Conservation (phyloP, 805 yeast species). For the Komagataella mondaviorum region DNA sequence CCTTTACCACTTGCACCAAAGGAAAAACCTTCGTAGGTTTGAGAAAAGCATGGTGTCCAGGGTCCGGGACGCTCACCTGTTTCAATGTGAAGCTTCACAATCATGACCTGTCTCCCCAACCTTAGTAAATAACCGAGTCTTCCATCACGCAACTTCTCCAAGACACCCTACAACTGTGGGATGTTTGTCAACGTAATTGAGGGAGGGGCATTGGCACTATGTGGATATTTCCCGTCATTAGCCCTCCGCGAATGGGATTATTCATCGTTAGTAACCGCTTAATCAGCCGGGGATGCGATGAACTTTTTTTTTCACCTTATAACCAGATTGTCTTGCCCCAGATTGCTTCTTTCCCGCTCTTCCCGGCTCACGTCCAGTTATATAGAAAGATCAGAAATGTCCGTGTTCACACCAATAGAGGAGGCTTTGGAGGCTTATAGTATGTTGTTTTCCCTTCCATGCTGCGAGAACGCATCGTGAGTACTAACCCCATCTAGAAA, state of each 20-base stretch:
- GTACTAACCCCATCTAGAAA: conserved; percentile 16
- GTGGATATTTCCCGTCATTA: neutral
- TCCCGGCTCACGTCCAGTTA: neutral
- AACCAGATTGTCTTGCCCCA: neutral
- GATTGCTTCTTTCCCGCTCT: neutral
- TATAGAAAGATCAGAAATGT: neutral
- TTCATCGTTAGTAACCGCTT: neutral
- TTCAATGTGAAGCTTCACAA: neutral
- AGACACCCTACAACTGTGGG: neutral
- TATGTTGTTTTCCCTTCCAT: conserved; percentile 13
- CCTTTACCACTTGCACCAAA: too few relatives aligned
- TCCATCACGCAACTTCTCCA: neutral
- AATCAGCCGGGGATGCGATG: neutral
- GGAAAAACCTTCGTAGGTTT: neutral
- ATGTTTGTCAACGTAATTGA: neutral
- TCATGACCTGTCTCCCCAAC: neutral
- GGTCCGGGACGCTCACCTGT: neutral
- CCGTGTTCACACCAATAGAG: conserved; percentile 38
- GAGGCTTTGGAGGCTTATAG: conserved; percentile 64
- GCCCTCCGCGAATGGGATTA: neutral
- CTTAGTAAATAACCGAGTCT: neutral
- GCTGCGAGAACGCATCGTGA: neutral
- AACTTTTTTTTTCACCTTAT: neutral
- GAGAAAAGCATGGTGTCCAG: neutral
- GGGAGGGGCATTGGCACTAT: neutral